A percentile compares a stretch with the other conserved stretches of the same genome.
These are phyloP conservation scores for Russula vinacea DNA, from an alignment of 768 basidiomycete species.

Conservation along the genomic window DNA sequence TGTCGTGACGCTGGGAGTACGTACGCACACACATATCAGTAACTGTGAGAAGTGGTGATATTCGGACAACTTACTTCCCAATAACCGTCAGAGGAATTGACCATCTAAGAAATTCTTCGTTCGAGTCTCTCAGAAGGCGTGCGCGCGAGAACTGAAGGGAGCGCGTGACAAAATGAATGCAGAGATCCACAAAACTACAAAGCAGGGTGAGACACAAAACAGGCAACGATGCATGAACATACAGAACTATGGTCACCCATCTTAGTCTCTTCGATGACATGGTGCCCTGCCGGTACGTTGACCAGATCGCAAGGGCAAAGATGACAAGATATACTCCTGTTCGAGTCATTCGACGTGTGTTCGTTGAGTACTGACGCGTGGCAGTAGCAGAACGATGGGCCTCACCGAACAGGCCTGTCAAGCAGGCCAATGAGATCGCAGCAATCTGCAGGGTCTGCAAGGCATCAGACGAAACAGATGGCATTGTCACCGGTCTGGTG, in stretches of 20 bases:
- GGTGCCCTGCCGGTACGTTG: constrained; percentile 20
- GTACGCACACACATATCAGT: background rate
- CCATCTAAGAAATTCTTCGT: constrained; percentile 28
- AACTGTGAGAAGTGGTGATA: background rate
- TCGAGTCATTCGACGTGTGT: background rate
- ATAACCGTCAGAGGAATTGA: constrained; percentile 26
- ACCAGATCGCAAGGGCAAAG: constrained; percentile 32
- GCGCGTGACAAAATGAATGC: constrained; percentile 30
- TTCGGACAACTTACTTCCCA: constrained; percentile 12
- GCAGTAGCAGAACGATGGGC: background rate
- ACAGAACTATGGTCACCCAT: constrained; percentile 31
- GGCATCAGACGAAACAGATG: background rate
- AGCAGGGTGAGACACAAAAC: constrained; percentile 31
- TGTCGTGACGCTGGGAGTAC: constrained; percentile 13
- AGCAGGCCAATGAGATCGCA: constrained; percentile 23
- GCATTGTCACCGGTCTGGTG: constrained; percentile 1
- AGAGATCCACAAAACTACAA: constrained; percentile 31
- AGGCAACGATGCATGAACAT: constrained; percentile 1
- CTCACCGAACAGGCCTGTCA: constrained; percentile 30
- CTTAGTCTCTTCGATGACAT: constrained; percentile 23
- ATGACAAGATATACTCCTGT: constrained; percentile 32
- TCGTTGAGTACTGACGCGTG: background rate
- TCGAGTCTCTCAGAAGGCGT: constrained; percentile 21
- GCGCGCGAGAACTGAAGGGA: constrained; percentile 30
- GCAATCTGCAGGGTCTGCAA: constrained; percentile 27